Percentiles rank a stretch among this genome's conserved stretches.
These are phyloP conservation scores for Ogataea angusta DNA, from an alignment of 805 yeast species.

Conservation along the genomic window DNA sequence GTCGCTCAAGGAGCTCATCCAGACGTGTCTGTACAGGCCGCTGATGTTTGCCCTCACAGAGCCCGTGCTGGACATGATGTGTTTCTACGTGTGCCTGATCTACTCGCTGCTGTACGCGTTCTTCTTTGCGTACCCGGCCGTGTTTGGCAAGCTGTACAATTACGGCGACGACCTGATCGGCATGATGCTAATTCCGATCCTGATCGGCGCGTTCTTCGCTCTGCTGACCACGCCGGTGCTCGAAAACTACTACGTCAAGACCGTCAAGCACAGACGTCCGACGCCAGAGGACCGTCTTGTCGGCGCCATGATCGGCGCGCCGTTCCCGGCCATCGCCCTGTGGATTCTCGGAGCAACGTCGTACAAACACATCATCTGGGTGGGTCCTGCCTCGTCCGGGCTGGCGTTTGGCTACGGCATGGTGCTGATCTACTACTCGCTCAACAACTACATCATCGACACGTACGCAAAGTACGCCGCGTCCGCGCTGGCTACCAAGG, in stretches of 20 bases:
- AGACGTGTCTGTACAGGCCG: slow-evolving; percentile 76
- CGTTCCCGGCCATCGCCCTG: slow-evolving; percentile 76
- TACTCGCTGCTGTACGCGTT: slow-evolving; percentile 90
- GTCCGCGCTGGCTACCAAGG: slow-evolving; percentile 77
- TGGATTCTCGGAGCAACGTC: slow-evolving; percentile 83
- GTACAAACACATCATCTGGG: slow-evolving; percentile 62
- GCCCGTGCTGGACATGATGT: slow-evolving; percentile 81
- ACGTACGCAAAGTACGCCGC: slow-evolving; percentile 83
- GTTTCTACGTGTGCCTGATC: slow-evolving; percentile 82
- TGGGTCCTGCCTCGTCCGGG: slow-evolving; percentile 59
- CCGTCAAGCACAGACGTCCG: slow-evolving; percentile 54
- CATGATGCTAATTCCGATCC: slow-evolving; percentile 83
- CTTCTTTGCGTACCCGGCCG: slow-evolving; percentile 93
- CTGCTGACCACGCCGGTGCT: slow-evolving; percentile 69
- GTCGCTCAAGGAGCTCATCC: slow-evolving; percentile 62
- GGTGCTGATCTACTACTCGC: slow-evolving; percentile 56
- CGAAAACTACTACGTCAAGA: slow-evolving; percentile 56
- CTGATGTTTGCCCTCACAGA: slow-evolving; percentile 72
- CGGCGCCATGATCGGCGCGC: slow-evolving; percentile 81
- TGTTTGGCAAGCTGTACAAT: slow-evolving; percentile 72
- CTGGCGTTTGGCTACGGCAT: slow-evolving; percentile 59
- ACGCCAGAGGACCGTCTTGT: slow-evolving; percentile 76
- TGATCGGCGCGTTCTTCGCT: slow-evolving; percentile 81
- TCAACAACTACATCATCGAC: slow-evolving; percentile 83
- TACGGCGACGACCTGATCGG: slow-evolving; percentile 78